These are phyloP conservation scores for Exophiala spinifera DNA, from an alignment of 2,329 filamentous ascomycete species.

Conservation along the genomic window DNA sequence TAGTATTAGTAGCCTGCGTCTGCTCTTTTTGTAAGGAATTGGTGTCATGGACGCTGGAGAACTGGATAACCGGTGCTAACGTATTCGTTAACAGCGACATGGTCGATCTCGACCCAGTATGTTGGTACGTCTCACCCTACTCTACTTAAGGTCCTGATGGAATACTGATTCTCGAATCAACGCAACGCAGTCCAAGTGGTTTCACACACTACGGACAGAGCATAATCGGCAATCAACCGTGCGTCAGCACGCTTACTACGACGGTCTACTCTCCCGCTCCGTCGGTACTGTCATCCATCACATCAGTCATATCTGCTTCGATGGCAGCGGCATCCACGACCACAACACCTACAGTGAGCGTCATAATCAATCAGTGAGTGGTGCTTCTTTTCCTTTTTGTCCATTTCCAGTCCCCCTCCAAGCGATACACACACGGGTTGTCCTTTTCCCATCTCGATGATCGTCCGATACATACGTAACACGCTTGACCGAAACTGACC, in stretches of 20 bases:
- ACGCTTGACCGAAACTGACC: background rate
- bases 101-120: slow-evolving; percentile 22
- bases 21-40: too few species aligned
- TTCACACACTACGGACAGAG: slow-evolving; percentile 17
- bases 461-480: too few species aligned
- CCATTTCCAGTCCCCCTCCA: too few species aligned
- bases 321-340: slow-evolving; percentile 9
- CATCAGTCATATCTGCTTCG: slow-evolving; percentile 15
- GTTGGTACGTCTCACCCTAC: slow-evolving; percentile 11
- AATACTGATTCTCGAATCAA: too few species aligned
- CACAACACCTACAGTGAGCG: slow-evolving; percentile 10
- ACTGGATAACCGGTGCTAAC: too few species aligned
- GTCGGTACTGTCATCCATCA: slow-evolving; percentile 20
- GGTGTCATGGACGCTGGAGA: too few species aligned
- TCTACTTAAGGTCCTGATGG: too few species aligned
- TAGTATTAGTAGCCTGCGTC: background rate
- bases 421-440: too few species aligned
- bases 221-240: slow-evolving; percentile 21
- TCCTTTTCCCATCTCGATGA: too few species aligned
- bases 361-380: slow-evolving; percentile 21
- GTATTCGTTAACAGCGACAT: too few species aligned
- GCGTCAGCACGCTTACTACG: slow-evolving; percentile 16
- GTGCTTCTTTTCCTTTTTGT: background rate
- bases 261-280: slow-evolving; percentile 10
- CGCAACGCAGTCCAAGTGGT: slow-evolving; percentile 13